Evolutionary conservation across 2,329 filamentous ascomycete species (phyloP).

Genomic region (Cercospora berteroae): DNA sequence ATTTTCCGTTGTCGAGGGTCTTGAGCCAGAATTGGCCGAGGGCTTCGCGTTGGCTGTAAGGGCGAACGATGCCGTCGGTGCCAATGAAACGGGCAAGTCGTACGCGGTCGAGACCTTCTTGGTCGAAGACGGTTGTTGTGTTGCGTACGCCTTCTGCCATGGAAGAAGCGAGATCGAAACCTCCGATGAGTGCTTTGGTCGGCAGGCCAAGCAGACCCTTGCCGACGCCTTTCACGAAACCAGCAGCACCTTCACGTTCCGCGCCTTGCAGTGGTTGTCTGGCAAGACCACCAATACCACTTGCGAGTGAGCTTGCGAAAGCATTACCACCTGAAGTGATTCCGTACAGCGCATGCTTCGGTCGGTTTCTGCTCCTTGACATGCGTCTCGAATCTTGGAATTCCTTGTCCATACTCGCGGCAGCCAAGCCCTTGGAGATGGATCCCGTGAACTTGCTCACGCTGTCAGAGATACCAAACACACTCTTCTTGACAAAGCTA

Average conservation of each 20-base stretch:
- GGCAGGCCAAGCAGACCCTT: constrained; percentile 93
- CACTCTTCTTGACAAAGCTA: constrained; percentile 97
- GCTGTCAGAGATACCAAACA: constrained; percentile 95
- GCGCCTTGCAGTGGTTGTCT: constrained; percentile 93
- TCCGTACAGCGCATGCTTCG: constrained; percentile 95
- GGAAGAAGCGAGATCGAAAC: constrained; percentile 95
- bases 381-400: constrained; percentile 96
- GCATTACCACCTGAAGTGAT: constrained; percentile 95
- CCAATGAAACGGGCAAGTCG: constrained; percentile 91
- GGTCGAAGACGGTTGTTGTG: constrained; percentile 97
- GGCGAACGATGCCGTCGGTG: constrained; percentile 86
- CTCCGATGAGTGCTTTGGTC: constrained; percentile 94
- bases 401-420: constrained; percentile 94
- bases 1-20: constrained; percentile 94
- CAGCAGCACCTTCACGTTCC: constrained; percentile 88
- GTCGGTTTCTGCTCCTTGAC: constrained; percentile 85
- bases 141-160: constrained; percentile 97
- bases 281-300: constrained; percentile 88
- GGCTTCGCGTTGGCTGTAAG: constrained; percentile 91
- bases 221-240: constrained; percentile 96
- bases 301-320: constrained; percentile 86
- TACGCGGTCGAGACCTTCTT: constrained; percentile 88
- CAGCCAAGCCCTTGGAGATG: constrained; percentile 92
- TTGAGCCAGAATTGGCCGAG: constrained; percentile 98
- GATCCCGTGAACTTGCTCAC: constrained; percentile 97